Percentiles rank a stretch among this genome's conserved stretches.
Conservation (phyloP, 2,329 filamentous ascomycete genomes). For the Sporothrix phasma region DNA sequence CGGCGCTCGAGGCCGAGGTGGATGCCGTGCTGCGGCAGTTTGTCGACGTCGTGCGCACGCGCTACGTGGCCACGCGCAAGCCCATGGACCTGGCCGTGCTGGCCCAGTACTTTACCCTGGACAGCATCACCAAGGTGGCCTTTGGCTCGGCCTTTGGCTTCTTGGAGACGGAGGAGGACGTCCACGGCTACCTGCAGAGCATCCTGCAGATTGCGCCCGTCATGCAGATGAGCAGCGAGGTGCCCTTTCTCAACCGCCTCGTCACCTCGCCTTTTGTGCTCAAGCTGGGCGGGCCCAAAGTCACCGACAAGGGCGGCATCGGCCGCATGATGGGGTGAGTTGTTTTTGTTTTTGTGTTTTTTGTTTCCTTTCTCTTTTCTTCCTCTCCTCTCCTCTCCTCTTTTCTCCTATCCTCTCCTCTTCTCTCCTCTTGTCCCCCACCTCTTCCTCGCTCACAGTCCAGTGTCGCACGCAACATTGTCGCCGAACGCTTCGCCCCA, state of each 20-base stretch:
- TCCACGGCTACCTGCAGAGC: constrained; percentile 34
- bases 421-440: no score
- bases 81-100: constrained; percentile 36
- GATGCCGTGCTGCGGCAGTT: constrained; percentile 19
- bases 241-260: constrained; percentile 26
- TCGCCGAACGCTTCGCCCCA: constrained; percentile 12
- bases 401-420: no score
- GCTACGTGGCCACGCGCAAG: constrained; percentile 14
- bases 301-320: constrained; percentile 22
- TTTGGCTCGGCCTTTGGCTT: constrained; percentile 38
- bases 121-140: constrained; percentile 39
- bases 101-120: constrained; percentile 39
- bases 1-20: constrained; percentile 22
- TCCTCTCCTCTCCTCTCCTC: neutral
- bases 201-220: constrained; percentile 30
- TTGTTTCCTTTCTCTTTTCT: neutral
- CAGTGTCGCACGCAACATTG: constrained; percentile 20
- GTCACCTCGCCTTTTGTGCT: constrained; percentile 23
- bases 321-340: constrained; percentile 21
- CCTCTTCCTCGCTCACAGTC: neutral
- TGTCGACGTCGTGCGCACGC: constrained; percentile 16
- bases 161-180: constrained; percentile 33
- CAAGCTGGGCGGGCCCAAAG: constrained; percentile 27
- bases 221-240: constrained; percentile 31
- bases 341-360: neutral